phyloP scores from a whole-genome alignment of 2,329 filamentous ascomycete genomes.

The Capronia coronata region DNA sequence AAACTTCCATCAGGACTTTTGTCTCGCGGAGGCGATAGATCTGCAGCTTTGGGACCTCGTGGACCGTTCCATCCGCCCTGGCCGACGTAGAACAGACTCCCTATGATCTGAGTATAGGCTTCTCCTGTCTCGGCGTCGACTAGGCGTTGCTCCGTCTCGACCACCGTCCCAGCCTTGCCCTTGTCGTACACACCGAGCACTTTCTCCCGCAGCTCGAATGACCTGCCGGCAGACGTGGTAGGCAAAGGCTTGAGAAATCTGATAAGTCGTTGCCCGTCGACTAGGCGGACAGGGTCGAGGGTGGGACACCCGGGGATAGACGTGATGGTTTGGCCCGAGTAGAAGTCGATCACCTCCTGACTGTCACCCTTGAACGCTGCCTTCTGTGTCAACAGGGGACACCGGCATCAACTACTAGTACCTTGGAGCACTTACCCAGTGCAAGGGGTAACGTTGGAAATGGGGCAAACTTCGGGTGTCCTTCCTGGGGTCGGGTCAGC shows the following conservation, averaged over 20 bases:
- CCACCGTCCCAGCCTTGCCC: slow-evolving; percentile 38
- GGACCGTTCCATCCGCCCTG: slow-evolving; percentile 44
- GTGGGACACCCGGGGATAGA: slow-evolving; percentile 38
- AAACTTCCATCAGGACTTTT: slow-evolving; percentile 37
- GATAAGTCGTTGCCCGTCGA: slow-evolving; percentile 41
- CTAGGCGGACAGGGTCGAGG: slow-evolving; percentile 39
- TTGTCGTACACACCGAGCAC: slow-evolving; percentile 45
- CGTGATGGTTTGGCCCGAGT: slow-evolving; percentile 23
- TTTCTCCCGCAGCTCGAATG: slow-evolving; percentile 38
- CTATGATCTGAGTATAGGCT: slow-evolving; percentile 37
- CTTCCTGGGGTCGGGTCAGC: too few species aligned
- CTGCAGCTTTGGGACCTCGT: slow-evolving; percentile 28
- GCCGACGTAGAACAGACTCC: slow-evolving; percentile 41
- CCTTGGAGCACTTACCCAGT: not conserved
- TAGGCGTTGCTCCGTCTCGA: slow-evolving; percentile 39
- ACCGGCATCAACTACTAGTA: too few species aligned
- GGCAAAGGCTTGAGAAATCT: slow-evolving; percentile 38
- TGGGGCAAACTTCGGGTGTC: slow-evolving; percentile 40
- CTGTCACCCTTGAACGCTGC: slow-evolving; percentile 41
- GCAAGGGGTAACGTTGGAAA: slow-evolving; percentile 37
- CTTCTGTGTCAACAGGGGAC: not conserved
- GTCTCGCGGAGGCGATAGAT: slow-evolving; percentile 31
- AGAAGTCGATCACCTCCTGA: slow-evolving; percentile 42
- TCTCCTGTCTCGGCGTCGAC: slow-evolving; percentile 37
- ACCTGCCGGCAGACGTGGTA: slow-evolving; percentile 33